These are phyloP conservation scores for Hypoxylon fragiforme DNA, from an alignment of 495 filamentous ascomycete genomes.

Conservation along the genomic window DNA sequence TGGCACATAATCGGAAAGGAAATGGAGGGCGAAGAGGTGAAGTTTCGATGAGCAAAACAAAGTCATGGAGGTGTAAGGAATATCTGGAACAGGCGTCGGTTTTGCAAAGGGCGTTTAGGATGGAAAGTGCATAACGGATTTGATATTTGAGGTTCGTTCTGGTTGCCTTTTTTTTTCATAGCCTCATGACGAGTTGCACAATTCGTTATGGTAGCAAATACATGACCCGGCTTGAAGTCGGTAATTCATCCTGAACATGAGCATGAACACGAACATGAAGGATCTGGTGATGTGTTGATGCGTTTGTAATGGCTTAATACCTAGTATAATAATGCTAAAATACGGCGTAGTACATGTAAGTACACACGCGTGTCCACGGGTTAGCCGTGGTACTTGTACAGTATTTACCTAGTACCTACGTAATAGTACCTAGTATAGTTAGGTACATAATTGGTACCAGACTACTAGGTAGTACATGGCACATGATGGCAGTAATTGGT, in stretches of 20 bases:
- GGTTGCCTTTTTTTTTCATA: neutral
- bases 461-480: too few species aligned
- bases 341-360: neutral
- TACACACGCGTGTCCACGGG: neutral
- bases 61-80: constrained; percentile 9
- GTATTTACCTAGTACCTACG: too few species aligned
- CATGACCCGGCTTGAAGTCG: neutral
- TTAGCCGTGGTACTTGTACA: too few species aligned
- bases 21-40: constrained; percentile 9
- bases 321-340: too few species aligned
- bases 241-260: neutral
- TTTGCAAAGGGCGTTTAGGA: constrained; percentile 27
- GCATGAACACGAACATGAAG: too few species aligned
- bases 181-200: neutral
- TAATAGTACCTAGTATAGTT: too few species aligned
- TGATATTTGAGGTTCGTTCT: neutral
- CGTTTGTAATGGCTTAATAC: too few species aligned
- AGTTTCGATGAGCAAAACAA: constrained; percentile 12
- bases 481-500: too few species aligned
- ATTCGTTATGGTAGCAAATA: neutral
- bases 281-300: too few species aligned
- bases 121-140: constrained; percentile 5
- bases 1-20: constrained; percentile 36
- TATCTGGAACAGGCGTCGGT: constrained; percentile 31
- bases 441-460: too few species aligned